Percentiles rank a stretch among this genome's conserved stretches.
Conservation (phyloP, 805 yeast genomes). For the Teunomyces funiuensis region DNA sequence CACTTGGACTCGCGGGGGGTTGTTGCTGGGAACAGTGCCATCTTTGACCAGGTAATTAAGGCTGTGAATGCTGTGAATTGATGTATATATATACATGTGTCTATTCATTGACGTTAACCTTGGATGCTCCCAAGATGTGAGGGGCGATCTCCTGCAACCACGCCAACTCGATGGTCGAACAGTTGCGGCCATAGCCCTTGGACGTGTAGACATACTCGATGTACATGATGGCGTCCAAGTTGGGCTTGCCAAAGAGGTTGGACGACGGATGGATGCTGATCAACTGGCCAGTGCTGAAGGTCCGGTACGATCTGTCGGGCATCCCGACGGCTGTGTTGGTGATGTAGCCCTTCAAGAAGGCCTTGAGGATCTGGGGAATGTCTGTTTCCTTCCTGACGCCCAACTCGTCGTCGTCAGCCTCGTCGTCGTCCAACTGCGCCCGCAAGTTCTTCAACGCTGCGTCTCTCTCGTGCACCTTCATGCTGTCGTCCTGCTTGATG, state of each 20-base stretch:
- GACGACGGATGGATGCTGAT: slow-evolving; percentile 91
- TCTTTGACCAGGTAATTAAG: slow-evolving; percentile 50
- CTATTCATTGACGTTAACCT: slow-evolving; percentile 28
- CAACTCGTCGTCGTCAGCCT: slow-evolving; percentile 22
- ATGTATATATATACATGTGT: neutral
- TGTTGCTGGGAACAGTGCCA: slow-evolving; percentile 67
- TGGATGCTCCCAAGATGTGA: slow-evolving; percentile 50
- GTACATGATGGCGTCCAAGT: slow-evolving; percentile 86
- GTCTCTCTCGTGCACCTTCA: slow-evolving; percentile 26
- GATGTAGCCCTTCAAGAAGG: slow-evolving; percentile 82
- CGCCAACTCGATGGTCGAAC: slow-evolving; percentile 73
- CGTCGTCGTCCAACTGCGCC: slow-evolving; percentile 24
- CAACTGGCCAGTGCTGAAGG: slow-evolving; percentile 79
- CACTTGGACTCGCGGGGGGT: slow-evolving; percentile 83
- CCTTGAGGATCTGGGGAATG: slow-evolving; percentile 61
- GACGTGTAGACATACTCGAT: slow-evolving; percentile 91
- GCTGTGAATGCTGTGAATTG: slow-evolving; percentile 41
- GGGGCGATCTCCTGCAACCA: slow-evolving; percentile 89
- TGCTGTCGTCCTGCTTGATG: slow-evolving; percentile 40
- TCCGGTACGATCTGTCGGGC: slow-evolving; percentile 91
- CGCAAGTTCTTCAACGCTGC: slow-evolving; percentile 24
- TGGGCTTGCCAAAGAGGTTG: slow-evolving; percentile 69
- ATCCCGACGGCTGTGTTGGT: slow-evolving; percentile 89
- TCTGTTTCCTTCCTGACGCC: slow-evolving; percentile 39
- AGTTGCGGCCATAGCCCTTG: slow-evolving; percentile 88